A percentile compares a stretch with the other conserved stretches of the same genome.
These are phyloP conservation scores for Venturia nashicola DNA, from an alignment of 2,329 filamentous ascomycete species.

Conservation along the genomic window DNA sequence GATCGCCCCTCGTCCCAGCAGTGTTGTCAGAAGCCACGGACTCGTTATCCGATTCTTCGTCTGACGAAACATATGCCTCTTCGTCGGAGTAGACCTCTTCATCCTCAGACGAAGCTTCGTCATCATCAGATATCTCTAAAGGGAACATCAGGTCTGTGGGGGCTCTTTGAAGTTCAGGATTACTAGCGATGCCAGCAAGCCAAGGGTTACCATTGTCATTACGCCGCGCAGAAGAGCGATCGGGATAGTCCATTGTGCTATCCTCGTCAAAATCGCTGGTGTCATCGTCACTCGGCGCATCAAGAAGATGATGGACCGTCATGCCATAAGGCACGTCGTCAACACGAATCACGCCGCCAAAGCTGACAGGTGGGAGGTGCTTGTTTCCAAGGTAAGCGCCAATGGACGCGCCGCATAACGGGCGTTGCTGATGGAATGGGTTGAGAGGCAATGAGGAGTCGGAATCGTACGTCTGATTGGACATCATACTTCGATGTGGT, in stretches of 20 bases:
- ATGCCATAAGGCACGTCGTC: conserved; percentile 81
- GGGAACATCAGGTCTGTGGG: conserved; percentile 26
- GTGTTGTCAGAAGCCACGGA: conserved; percentile 15
- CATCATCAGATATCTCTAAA: conserved; percentile 41
- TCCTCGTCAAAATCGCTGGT: conserved; percentile 32
- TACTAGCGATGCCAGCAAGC: conserved; percentile 16
- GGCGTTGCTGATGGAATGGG: conserved; percentile 64
- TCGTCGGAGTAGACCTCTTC: conserved; percentile 15
- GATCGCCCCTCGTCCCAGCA: conserved; percentile 46
- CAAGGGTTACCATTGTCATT: conserved; percentile 17
- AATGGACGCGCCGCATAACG: conserved; percentile 80
- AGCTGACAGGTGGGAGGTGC: conserved; percentile 81
- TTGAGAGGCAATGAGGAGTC: conserved; percentile 42
- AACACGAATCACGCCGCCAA: conserved; percentile 76
- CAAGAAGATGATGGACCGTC: conserved; percentile 95
- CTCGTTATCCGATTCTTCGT: conserved; percentile 9
- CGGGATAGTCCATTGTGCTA: conserved; percentile 19
- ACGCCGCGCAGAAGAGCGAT: conserved; percentile 31
- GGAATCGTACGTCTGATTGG: conserved; percentile 18
- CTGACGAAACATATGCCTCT: conserved; percentile 17
- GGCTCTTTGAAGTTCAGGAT: conserved; percentile 7
- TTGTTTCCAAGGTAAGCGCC: conserved; percentile 77
- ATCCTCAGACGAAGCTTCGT: conserved; percentile 30
- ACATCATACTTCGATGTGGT: conserved; percentile 29
- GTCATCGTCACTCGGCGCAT: conserved; percentile 45